Evolutionary conservation across 2,329 filamentous ascomycete species (phyloP).

Genomic region (Alternaria metachromatica): DNA sequence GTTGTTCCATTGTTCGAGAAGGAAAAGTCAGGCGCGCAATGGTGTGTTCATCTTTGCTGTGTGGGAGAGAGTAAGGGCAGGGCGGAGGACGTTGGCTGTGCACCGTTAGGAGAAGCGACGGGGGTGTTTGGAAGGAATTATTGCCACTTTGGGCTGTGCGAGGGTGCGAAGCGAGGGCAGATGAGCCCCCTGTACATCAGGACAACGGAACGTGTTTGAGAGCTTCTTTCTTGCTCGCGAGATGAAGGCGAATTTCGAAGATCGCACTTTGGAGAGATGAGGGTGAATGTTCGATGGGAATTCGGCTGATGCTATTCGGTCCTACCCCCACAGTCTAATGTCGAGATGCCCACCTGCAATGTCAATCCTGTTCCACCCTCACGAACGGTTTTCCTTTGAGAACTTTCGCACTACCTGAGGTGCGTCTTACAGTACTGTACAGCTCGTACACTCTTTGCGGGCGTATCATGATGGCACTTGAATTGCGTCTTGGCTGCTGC

Average conservation of each 20-base stretch:
- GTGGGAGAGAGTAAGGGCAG: not conserved
- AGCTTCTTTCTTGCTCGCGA: not conserved
- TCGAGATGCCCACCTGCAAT: not conserved
- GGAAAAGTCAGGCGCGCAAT: not conserved
- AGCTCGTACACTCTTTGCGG: not conserved
- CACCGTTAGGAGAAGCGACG: not conserved
- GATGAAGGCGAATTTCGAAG: not conserved
- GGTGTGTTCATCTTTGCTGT: slow-evolving; percentile 1
- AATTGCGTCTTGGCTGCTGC: not conserved
- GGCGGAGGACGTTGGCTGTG: not conserved
- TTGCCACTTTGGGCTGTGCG: slow-evolving; percentile 10
- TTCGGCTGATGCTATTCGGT: not conserved
- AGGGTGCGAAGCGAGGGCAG: slow-evolving; percentile 2
- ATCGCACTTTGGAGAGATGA: not conserved
- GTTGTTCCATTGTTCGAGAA: not conserved
- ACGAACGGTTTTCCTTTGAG: not conserved
- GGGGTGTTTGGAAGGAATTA: not conserved
- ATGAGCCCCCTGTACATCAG: slow-evolving; percentile 5
- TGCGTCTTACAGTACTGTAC: not conserved
- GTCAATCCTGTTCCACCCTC: not conserved
- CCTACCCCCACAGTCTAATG: not conserved
- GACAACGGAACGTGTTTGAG: not conserved
- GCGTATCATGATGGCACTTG: not conserved
- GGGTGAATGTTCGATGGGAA: not conserved
- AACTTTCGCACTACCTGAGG: not conserved